Evolutionary conservation across 2,329 filamentous ascomycete species (phyloP).

Genomic region (Cladosporium sp.): DNA sequence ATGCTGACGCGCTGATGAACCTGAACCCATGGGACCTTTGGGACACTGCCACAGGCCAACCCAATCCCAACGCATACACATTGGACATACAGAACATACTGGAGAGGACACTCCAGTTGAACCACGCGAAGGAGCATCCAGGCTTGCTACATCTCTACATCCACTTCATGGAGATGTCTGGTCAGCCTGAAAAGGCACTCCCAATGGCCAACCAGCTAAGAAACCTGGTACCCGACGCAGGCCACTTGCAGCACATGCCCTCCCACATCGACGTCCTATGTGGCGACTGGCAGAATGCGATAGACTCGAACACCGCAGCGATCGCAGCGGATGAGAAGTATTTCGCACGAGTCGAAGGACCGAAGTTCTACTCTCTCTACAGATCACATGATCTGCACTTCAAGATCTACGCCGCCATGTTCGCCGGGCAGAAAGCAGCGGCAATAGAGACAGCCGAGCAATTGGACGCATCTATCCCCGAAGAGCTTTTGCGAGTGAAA

Average conservation of each 20-base stretch:
- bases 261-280: constrained; percentile 70
- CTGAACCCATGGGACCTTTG: constrained; percentile 62
- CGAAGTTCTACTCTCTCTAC: constrained; percentile 75
- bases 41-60: constrained; percentile 57
- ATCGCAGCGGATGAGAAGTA: constrained; percentile 66
- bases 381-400: constrained; percentile 72
- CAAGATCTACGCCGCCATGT: constrained; percentile 72
- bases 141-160: constrained; percentile 73
- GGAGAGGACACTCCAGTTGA: constrained; percentile 52
- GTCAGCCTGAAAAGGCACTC: constrained; percentile 60
- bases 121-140: constrained; percentile 56
- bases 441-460: constrained; percentile 57
- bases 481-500: constrained; percentile 58
- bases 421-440: constrained; percentile 60
- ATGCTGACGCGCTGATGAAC: constrained; percentile 63
- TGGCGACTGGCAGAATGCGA: constrained; percentile 65
- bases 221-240: constrained; percentile 62
- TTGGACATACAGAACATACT: constrained; percentile 56
- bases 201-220: constrained; percentile 59
- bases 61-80: constrained; percentile 52
- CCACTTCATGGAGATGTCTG: constrained; percentile 74
- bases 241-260: constrained; percentile 73
- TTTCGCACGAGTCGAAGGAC: constrained; percentile 52
- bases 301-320: constrained; percentile 63
- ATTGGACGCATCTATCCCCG: constrained; percentile 61